Percentiles rank a stretch among this genome's conserved stretches.
Evolutionary conservation across 2,329 filamentous ascomycete genomes (phyloP).

Genomic region (Curvularia lunata): DNA sequence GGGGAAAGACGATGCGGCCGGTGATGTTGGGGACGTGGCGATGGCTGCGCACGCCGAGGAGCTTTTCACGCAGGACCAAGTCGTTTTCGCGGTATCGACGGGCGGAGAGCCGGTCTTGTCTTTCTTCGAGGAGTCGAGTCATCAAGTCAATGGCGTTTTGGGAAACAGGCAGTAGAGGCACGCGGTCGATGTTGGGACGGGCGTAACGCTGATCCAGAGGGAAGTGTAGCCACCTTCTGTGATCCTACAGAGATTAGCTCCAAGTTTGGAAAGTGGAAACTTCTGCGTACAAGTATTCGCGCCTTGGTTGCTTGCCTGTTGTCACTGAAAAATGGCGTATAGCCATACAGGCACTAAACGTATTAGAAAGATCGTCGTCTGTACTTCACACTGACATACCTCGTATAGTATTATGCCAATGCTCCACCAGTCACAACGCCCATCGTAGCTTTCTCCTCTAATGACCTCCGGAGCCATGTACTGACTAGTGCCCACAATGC

Average conservation of each 20-base stretch:
- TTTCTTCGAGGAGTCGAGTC: constrained; percentile 72
- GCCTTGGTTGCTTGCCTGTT: constrained; percentile 83
- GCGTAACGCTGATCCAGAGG: constrained; percentile 63
- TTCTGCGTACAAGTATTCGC: constrained; percentile 73
- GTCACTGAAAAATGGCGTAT: constrained; percentile 85
- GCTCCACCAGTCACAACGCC: constrained; percentile 96
- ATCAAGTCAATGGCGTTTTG: constrained; percentile 79
- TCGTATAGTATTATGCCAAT: constrained; percentile 93
- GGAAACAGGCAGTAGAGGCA: constrained; percentile 62
- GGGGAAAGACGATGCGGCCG: constrained; percentile 74
- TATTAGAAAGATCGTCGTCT: not conserved
- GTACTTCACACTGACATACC: constrained; percentile 45
- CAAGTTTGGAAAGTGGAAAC: not conserved
- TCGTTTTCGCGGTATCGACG: constrained; percentile 75
- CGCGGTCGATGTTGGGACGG: constrained; percentile 57
- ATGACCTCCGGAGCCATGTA: constrained; percentile 99
- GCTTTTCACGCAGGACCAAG: constrained; percentile 36
- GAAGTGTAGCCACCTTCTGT: constrained; percentile 73
- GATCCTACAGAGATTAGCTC: constrained; percentile 61
- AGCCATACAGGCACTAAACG: constrained; percentile 78
- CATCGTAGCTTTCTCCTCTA: constrained; percentile 81
- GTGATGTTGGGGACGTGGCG: constrained; percentile 46
- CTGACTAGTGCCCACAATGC: constrained; percentile 92
- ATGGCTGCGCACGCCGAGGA: constrained; percentile 29
- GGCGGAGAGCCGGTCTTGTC: constrained; percentile 77